Evolutionary conservation across 129 eudicot genomes (phyloP).

Genomic region (Rutidosis leptorrhynchoides): DNA sequence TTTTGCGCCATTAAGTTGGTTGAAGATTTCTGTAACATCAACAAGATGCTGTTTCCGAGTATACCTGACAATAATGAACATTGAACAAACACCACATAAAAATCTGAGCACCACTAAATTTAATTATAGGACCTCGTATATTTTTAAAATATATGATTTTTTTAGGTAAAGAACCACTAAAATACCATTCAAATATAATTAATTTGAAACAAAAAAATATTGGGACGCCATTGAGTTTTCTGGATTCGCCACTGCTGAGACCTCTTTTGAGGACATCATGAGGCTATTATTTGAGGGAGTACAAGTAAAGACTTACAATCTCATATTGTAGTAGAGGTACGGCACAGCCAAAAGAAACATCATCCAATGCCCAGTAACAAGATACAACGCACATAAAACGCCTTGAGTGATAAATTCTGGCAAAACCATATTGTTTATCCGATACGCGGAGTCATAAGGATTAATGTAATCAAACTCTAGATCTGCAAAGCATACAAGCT

Average conservation of each 20-base stretch:
- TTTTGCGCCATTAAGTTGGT: conserved; percentile 68
- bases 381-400: conserved; percentile 54
- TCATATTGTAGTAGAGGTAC: conserved; percentile 64
- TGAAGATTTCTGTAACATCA: conserved; percentile 85
- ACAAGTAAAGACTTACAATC: conserved; percentile 61
- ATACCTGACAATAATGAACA: conserved; percentile 47
- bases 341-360: conserved; percentile 68
- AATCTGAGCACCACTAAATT: too few species aligned
- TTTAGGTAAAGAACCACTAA: too few species aligned
- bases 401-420: conserved; percentile 75
- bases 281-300: too few species aligned
- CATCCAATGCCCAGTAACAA: conserved; percentile 79
- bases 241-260: too few species aligned
- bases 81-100: not conserved
- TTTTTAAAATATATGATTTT: too few species aligned
- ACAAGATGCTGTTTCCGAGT: conserved; percentile 54
- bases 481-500: conserved; percentile 90
- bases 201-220: too few species aligned
- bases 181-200: too few species aligned
- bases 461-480: conserved; percentile 84
- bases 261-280: too few species aligned
- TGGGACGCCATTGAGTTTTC: too few species aligned
- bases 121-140: too few species aligned
- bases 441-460: conserved; percentile 85
- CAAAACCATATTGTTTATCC: conserved; percentile 60